These are phyloP conservation scores for barley (Hordeum vulgare) DNA, from an alignment of 176 grass and related monocot genomes.

Conservation along the genomic window DNA sequence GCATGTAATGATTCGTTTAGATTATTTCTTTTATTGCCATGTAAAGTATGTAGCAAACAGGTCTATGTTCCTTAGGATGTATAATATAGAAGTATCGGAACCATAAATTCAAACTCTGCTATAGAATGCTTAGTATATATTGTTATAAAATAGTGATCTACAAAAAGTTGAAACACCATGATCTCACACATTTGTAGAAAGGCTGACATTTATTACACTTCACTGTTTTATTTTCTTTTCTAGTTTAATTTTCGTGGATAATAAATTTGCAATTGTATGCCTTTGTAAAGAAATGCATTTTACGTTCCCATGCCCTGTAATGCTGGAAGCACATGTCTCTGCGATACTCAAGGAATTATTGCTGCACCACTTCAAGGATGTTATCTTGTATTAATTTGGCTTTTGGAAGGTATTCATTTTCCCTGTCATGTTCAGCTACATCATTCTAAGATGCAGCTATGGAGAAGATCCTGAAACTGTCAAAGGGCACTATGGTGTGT, in stretches of 20 bases:
- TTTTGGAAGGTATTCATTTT: background rate
- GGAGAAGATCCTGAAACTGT: constrained; percentile 53
- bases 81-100: background rate
- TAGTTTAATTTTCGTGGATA: background rate
- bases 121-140: background rate
- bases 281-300: background rate
- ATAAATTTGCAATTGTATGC: background rate
- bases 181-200: background rate
- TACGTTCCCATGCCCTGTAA: background rate
- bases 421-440: constrained; percentile 50
- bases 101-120: background rate
- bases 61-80: background rate
- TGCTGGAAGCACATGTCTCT: background rate
- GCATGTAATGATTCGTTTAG: background rate
- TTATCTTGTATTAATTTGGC: background rate
- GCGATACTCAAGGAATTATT: too few relatives aligned
- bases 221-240: background rate
- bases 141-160: background rate
- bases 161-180: background rate
- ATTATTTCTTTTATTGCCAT: background rate
- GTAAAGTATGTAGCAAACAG: background rate
- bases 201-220: background rate
- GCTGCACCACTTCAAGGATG: background rate
- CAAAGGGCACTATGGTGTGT: constrained; percentile 48
- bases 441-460: constrained; percentile 66